phyloP scores from a whole-genome alignment of 2,329 filamentous ascomycete species.

The Talaromyces sp. region DNA sequence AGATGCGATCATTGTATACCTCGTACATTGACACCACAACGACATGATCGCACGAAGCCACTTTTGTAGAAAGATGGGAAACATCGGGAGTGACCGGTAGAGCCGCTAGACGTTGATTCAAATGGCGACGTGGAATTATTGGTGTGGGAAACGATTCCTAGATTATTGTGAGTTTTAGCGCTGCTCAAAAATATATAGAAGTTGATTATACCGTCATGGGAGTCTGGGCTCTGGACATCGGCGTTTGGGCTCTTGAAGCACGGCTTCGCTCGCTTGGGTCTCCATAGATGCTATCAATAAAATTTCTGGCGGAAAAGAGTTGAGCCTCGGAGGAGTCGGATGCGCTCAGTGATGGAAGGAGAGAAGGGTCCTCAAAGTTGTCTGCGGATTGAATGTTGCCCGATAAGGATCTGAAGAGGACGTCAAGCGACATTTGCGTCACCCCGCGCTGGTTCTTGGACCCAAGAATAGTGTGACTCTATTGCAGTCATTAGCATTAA shows the following conservation, averaged over 20 bases:
- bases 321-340: conserved; percentile 78
- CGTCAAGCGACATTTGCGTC: conserved; percentile 84
- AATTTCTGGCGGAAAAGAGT: conserved; percentile 66
- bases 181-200: not conserved
- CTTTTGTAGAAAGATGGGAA: conserved; percentile 59
- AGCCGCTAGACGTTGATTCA: conserved; percentile 62
- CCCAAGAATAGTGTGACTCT: conserved; percentile 95
- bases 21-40: conserved; percentile 97
- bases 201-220: conserved; percentile 34
- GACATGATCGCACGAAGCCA: conserved; percentile 72
- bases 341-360: conserved; percentile 67
- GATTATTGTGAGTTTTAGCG: not conserved
- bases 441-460: conserved; percentile 80
- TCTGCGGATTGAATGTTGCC: conserved; percentile 61
- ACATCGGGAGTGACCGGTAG: conserved; percentile 72
- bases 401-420: conserved; percentile 77
- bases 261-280: conserved; percentile 56
- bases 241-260: conserved; percentile 62
- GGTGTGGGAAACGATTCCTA: conserved; percentile 41
- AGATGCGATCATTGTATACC: conserved; percentile 97
- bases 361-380: conserved; percentile 46
- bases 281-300: conserved; percentile 71
- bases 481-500: not conserved
- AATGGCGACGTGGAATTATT: conserved; percentile 51
- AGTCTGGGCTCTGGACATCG: conserved; percentile 49